Base-by-base conservation (phyloP, 345 rosid genomes). In the Bruguiera parviflora region DNA sequence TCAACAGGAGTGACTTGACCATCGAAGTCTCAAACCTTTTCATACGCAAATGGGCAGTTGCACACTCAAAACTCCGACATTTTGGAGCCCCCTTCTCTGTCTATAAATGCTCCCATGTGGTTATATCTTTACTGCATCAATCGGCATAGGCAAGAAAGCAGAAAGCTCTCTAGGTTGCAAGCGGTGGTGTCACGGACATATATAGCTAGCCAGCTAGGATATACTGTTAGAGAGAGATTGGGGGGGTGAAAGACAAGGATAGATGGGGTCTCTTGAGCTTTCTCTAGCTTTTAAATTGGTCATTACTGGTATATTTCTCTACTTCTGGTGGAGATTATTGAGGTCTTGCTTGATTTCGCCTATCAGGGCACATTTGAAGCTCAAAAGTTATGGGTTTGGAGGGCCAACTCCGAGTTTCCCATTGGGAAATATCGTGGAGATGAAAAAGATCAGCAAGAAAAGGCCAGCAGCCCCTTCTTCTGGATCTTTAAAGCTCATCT, bases 361-460 rank as follows among this genome's bases (percentile, higher is more conserved):
- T 0, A 32, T 61, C 31, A 74, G 64, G 60, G 84, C 89, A 28
- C 81, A 77, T 63, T 77, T 63, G 58, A 88, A 84, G 87, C 83
- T 92, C 60, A 79, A 61, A 73, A 82, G 58, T 28, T 84, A 82
- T 58, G 98, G 99, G 39, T 89, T 95, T 53, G 20, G 39, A 20
- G 99, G 97, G 58, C 99, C 99, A 61, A 28, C 82, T 22, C 99
- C 99, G 2, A 67, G 67, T 25, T 95, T 95, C 53, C 99, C 99
- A 53, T 61, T 92, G 1, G 99, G 98, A 51, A 95, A 95, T 69
- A 75, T 88, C 33, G 63, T 37, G 52, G 96, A 95, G 63, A 95
- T 92, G 85, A 86, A 68, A 68, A 89, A 65, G 69, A 77, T 74
- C 53, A 64, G 59, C 63, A 55, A 24, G 62, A 21, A 65, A 16